Conservation (phyloP, 495 filamentous ascomycete genomes). For the Trichoderma gamsii region DNA sequence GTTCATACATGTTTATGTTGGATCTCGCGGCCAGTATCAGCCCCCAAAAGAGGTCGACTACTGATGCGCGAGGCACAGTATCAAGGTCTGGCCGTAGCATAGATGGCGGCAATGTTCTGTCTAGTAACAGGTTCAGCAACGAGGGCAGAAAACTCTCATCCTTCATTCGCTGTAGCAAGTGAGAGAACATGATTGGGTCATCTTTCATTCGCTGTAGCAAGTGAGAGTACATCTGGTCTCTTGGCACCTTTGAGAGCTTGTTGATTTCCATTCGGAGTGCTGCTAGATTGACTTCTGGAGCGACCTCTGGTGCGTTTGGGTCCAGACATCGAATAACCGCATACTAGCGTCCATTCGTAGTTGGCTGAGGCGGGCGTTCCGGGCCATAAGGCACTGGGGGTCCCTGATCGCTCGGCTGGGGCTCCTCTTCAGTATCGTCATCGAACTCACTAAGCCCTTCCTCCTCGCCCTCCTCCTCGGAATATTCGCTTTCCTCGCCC, state of each 20-base stretch:
- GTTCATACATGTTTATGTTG: neutral
- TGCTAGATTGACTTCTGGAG: neutral
- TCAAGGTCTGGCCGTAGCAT: neutral
- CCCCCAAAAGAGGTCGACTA: neutral
- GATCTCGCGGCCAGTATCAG: neutral
- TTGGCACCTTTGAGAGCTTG: neutral
- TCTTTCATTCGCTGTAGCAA: neutral
- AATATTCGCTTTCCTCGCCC: conserved; percentile 68
- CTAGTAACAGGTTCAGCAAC: neutral
- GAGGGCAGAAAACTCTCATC: neutral
- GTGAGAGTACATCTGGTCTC: neutral
- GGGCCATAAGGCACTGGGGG: conserved; percentile 24
- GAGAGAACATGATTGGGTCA: neutral
- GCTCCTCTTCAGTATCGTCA: conserved; percentile 36
- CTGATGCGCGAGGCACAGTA: neutral
- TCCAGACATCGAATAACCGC: neutral
- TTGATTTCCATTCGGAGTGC: neutral
- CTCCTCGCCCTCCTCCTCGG: conserved; percentile 65
- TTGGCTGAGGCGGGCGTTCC: conserved; percentile 27
- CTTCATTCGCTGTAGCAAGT: neutral
- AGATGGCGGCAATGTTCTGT: neutral
- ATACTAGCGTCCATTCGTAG: conserved; percentile 29
- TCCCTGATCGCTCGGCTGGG: conserved; percentile 26
- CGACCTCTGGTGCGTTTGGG: neutral
- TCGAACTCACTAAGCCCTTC: conserved; percentile 29